phyloP scores from a whole-genome alignment of 176 grass and related monocot genomes.

The Triticum dicoccoides region DNA sequence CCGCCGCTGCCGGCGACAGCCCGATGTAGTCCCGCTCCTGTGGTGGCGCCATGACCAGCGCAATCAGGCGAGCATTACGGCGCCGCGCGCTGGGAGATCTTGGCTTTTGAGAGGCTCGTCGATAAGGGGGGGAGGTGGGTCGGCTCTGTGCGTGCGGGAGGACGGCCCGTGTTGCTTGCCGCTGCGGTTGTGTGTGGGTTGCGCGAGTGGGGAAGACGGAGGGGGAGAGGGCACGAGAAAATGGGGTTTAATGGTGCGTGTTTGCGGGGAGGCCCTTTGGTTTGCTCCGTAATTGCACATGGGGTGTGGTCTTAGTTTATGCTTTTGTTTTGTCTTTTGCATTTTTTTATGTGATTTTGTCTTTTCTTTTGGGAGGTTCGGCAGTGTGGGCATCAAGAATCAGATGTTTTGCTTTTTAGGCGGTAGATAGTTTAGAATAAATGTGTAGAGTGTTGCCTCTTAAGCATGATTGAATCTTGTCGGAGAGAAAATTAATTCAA shows the following conservation, averaged over 20 bases:
- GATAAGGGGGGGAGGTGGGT: background rate
- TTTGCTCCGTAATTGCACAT: background rate
- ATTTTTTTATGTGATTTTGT: slow-evolving; percentile 25
- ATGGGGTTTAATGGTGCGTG: slow-evolving; percentile 28
- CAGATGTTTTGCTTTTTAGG: background rate
- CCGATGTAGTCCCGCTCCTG: slow-evolving; percentile 82
- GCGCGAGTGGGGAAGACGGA: background rate
- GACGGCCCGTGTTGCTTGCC: background rate
- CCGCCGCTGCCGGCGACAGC: slow-evolving; percentile 37
- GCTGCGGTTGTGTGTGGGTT: slow-evolving; percentile 16
- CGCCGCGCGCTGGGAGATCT: background rate
- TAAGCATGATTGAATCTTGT: too few species aligned
- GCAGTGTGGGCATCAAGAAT: background rate
- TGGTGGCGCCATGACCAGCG: slow-evolving; percentile 47
- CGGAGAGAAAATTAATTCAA: too few species aligned
- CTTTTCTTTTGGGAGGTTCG: slow-evolving; percentile 17
- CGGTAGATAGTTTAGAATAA: background rate
- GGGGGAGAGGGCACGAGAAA: background rate
- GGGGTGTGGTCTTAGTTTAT: background rate
- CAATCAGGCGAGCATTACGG: slow-evolving; percentile 23
- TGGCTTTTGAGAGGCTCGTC: background rate
- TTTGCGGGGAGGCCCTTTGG: background rate
- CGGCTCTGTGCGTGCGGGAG: slow-evolving; percentile 8
- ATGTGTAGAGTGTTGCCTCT: background rate
- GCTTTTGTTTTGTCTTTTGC: slow-evolving; percentile 24